Conservation (phyloP, 768 basidiomycete species). For the Leccinum imitatum region DNA sequence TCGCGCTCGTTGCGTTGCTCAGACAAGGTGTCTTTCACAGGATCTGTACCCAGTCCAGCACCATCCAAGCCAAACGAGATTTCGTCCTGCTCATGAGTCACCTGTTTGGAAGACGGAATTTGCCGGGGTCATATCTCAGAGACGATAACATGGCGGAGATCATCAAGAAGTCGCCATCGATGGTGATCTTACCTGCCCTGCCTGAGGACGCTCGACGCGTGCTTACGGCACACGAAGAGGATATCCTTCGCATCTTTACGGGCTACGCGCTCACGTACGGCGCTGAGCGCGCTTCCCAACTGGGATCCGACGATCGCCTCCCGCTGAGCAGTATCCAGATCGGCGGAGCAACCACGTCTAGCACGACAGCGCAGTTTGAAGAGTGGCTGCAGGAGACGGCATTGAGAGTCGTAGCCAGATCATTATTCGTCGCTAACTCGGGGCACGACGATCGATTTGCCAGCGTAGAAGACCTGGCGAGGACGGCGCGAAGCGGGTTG, state of each 20-base stretch:
- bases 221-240: slow-evolving; percentile 46
- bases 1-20: slow-evolving; percentile 60
- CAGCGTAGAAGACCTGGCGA: slow-evolving; percentile 50
- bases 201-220: slow-evolving; percentile 39
- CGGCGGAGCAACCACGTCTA: slow-evolving; percentile 11
- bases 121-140: slow-evolving; percentile 45
- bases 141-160: slow-evolving; percentile 36
- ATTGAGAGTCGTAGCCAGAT: slow-evolving; percentile 46
- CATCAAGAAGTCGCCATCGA: slow-evolving; percentile 50
- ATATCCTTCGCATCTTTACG: slow-evolving; percentile 53
- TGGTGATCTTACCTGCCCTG: slow-evolving; percentile 54
- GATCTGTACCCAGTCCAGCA: slow-evolving; percentile 45
- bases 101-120: slow-evolving; percentile 60
- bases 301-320: slow-evolving; percentile 46
- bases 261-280: slow-evolving; percentile 55
- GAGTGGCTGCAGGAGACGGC: slow-evolving; percentile 39
- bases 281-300: slow-evolving; percentile 33
- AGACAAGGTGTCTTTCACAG: slow-evolving; percentile 57
- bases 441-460: slow-evolving; percentile 59
- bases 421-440: slow-evolving; percentile 65
- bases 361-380: slow-evolving; percentile 30
- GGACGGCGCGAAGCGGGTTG: slow-evolving; percentile 52
- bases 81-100: slow-evolving; percentile 60
- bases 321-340: slow-evolving; percentile 45
- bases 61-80: slow-evolving; percentile 44